A percentile compares a stretch with the other conserved stretches of the same genome.
Conservation (phyloP, 352 stramenopile genomes). For the Plasmopara viticola region DNA sequence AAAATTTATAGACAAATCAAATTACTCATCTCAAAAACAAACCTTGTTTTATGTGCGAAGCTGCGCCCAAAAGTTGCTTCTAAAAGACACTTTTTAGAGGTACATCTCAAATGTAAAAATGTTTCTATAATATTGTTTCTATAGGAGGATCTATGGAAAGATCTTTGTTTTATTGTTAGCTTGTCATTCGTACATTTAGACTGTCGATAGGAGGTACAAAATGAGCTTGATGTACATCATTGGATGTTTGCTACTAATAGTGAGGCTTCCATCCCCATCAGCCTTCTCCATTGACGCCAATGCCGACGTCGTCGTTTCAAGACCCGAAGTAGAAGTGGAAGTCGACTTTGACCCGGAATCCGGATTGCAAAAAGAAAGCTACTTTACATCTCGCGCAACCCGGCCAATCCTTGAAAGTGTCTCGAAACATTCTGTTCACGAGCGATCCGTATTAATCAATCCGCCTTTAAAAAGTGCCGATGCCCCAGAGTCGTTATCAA, state of each 20-base stretch:
- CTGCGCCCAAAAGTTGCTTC: no score
- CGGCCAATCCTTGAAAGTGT: constrained; percentile 7
- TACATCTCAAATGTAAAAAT: no score
- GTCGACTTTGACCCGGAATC: constrained; percentile 29
- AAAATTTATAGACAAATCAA: no score
- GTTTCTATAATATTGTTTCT: no score
- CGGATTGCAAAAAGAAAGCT: constrained; percentile 15
- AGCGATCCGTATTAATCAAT: constrained; percentile 10
- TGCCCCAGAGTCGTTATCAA: constrained; percentile 4
- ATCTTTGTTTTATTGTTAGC: no score
- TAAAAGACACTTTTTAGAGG: no score
- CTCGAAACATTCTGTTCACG: constrained; percentile 13
- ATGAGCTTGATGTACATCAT: background rate
- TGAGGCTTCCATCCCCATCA: background rate
- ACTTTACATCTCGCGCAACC: constrained; percentile 11
- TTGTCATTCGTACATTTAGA: no score
- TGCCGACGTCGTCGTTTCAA: constrained; percentile 10
- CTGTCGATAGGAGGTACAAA: background rate
- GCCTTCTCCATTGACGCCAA: constrained; percentile 18
- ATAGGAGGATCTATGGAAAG: no score
- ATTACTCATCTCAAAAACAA: no score
- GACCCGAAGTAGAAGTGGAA: constrained; percentile 24
- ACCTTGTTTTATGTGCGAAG: no score
- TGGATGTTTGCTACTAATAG: constrained; percentile 10
- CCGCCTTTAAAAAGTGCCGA: constrained; percentile 8